phyloP scores from a whole-genome alignment of 768 basidiomycete genomes.

The Boletus subcaerulescens region DNA sequence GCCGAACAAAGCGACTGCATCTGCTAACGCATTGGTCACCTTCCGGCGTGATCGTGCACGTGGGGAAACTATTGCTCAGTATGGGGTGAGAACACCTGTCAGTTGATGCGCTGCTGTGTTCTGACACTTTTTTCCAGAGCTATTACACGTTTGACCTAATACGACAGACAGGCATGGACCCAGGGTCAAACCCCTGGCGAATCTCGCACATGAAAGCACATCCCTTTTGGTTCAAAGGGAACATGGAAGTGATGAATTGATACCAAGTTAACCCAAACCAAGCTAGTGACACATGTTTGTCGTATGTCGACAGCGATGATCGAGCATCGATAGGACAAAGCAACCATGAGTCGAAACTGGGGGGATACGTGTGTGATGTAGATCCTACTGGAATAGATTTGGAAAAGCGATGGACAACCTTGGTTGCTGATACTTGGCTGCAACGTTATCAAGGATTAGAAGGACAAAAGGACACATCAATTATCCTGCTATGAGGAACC shows the following conservation, averaged over 20 bases:
- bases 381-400: too few species aligned
- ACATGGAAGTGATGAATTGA: constrained; percentile 22
- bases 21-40: constrained; percentile 24
- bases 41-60: constrained; percentile 24
- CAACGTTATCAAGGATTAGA: too few species aligned
- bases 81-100: constrained; percentile 18
- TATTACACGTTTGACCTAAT: constrained; percentile 27
- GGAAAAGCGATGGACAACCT: too few species aligned
- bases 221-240: constrained; percentile 29
- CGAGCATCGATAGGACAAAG: too few species aligned
- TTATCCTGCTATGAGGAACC: too few species aligned
- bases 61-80: constrained; percentile 20
- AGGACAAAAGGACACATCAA: too few species aligned
- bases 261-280: not conserved
- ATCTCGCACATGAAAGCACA: constrained; percentile 26
- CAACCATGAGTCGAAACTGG: too few species aligned
- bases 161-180: constrained; percentile 12
- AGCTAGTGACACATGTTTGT: not conserved
- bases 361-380: too few species aligned
- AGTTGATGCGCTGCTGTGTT: not conserved
- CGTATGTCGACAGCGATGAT: not conserved
- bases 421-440: too few species aligned
- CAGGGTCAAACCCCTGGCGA: constrained; percentile 24
- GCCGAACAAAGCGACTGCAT: constrained; percentile 20
- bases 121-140: constrained; percentile 3